Percentiles rank a stretch among this genome's conserved stretches.
phyloP scores from a whole-genome alignment of 2,329 filamentous ascomycete genomes.

The Zasmidium citrigriseum region DNA sequence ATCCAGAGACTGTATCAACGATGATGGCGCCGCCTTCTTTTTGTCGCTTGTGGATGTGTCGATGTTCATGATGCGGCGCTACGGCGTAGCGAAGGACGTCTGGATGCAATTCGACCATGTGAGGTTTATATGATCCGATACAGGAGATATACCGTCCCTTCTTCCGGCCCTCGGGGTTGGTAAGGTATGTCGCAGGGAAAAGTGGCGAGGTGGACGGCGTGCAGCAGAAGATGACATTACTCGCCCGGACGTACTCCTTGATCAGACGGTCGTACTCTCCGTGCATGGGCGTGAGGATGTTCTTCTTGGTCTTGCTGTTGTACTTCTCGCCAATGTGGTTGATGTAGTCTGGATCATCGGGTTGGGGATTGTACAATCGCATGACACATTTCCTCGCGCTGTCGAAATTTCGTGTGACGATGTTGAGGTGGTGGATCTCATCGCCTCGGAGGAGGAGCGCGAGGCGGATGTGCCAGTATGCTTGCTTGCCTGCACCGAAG shows the following conservation, averaged over 20 bases:
- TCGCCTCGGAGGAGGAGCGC: slow-evolving; percentile 69
- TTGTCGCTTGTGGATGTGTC: slow-evolving; percentile 66
- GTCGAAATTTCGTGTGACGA: slow-evolving; percentile 75
- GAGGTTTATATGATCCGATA: slow-evolving; percentile 65
- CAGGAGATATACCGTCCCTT: slow-evolving; percentile 73
- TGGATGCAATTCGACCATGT: slow-evolving; percentile 82
- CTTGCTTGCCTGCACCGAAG: slow-evolving; percentile 86
- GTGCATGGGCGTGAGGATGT: slow-evolving; percentile 68
- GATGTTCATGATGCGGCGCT: slow-evolving; percentile 51
- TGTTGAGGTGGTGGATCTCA: slow-evolving; percentile 76
- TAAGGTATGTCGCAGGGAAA: slow-evolving; percentile 74
- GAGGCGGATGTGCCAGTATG: slow-evolving; percentile 90
- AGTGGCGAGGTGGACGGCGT: slow-evolving; percentile 74
- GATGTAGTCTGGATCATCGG: slow-evolving; percentile 36
- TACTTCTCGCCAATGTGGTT: slow-evolving; percentile 39
- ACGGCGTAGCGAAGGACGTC: slow-evolving; percentile 70
- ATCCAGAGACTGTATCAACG: slow-evolving; percentile 72
- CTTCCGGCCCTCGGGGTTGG: slow-evolving; percentile 66
- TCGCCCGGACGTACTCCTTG: slow-evolving; percentile 68
- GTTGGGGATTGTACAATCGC: slow-evolving; percentile 53
- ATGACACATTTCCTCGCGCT: slow-evolving; percentile 55
- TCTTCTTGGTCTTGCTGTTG: slow-evolving; percentile 59
- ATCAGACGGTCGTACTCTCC: slow-evolving; percentile 68
- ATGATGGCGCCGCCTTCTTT: slow-evolving; percentile 61
- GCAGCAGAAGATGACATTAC: slow-evolving; percentile 86